Base-by-base conservation (phyloP, 768 basidiomycete species). In the Lyophyllum atratum region DNA sequence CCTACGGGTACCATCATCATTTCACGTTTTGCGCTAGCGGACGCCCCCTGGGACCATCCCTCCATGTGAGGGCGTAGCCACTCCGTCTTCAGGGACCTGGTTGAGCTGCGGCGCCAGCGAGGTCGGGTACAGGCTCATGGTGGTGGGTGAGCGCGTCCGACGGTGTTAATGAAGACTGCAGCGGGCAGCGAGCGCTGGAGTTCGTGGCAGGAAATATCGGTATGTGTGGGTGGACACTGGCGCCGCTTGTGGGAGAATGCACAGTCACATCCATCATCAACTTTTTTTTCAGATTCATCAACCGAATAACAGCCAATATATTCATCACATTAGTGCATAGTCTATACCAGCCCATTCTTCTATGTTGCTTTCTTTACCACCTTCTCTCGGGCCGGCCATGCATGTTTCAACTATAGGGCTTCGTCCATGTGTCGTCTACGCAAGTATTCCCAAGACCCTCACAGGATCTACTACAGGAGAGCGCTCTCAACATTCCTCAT, bases 31-130 rank as follows among this genome's bases (percentile, higher is more conserved):
- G n/a, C n/a, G n/a, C n/a, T n/a, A n/a, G n/a, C n/a, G n/a, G n/a
- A n/a, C n/a, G n/a, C n/a, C n/a, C n/a, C 82, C 85, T 59, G 69
- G 72, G 61, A 74, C 72, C 70, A 83, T 75, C 51, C 79, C 80
- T 55, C 81, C 85, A 70, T 85, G 82, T 47, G 82, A 78, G 51
- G 82, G 81, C 43, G 77, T 78, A 26, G 73, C 69, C 53, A 70
- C 73, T 33, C 61, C 66, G 66, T 84, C 81, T 61, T 84, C 82
- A 37, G 79, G 80, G 14, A 82, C 80, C 59, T 74, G 74, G 52
- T 80, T 80, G 49, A 85, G 70, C 63, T 74, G 74, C 56, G 71
- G 72, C 56, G 75, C 76, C 47, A 84, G 71, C 21, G 81, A 75
- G 19, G 79, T 76, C n/a, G 80, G 78, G 68, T 83, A 85, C 60